Evolutionary conservation across 345 rosid species (phyloP).

Genomic region (Fremontodendron californicum): DNA sequence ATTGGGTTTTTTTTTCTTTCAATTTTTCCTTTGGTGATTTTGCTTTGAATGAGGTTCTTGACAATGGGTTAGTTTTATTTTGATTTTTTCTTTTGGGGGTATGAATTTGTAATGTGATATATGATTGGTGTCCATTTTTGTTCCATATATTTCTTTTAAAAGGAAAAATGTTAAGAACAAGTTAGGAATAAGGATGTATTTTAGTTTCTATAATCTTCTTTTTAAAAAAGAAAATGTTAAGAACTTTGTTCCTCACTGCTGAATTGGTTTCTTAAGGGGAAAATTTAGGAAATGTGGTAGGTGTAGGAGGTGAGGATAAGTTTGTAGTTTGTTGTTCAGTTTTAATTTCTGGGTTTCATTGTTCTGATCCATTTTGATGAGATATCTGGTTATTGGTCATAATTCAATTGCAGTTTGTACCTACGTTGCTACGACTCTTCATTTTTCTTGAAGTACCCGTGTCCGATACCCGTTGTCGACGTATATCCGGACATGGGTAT

Average conservation of each 20-base stretch:
- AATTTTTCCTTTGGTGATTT: background rate
- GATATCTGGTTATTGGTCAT: background rate
- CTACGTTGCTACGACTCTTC: no score
- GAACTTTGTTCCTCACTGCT: background rate
- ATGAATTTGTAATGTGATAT: background rate
- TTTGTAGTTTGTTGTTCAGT: background rate
- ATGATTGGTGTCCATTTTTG: background rate
- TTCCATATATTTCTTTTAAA: background rate
- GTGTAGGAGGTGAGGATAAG: background rate
- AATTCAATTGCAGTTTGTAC: background rate
- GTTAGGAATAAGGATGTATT: no score
- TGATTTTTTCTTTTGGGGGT: background rate
- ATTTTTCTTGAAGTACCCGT: no score
- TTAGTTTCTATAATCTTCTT: no score
- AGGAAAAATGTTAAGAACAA: no score
- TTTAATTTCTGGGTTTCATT: conserved; percentile 4
- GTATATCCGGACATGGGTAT: no score
- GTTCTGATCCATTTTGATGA: background rate
- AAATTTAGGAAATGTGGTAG: background rate
- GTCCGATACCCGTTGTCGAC: no score
- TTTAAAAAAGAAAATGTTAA: no score
- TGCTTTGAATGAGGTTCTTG: background rate
- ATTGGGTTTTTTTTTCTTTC: background rate
- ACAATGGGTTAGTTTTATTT: background rate
- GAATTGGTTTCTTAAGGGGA: background rate